Evolutionary conservation across 2,329 filamentous ascomycete genomes (phyloP), one percentile per base, ranked within the genome.

Genomic region (Neoscytalidium dimidiatum): DNA sequence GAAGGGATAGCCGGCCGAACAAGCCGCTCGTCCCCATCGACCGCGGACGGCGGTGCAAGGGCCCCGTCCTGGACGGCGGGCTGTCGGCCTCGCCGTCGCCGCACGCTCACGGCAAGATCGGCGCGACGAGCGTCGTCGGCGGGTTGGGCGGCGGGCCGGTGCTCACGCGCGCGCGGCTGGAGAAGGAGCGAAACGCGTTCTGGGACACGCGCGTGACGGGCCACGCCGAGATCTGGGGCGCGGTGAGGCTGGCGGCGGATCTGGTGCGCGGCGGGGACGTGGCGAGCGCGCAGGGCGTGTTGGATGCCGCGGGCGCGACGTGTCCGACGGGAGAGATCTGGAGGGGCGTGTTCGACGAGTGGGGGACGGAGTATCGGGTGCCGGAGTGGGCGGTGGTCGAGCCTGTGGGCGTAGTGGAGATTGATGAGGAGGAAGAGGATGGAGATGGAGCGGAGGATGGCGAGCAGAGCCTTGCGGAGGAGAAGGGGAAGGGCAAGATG

Each of bases 181-280:
- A 88, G 66, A 83, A 83, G 33, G 92, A 97, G 78, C 86, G 94
- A 56, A 80, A 80, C 56, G 92, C 92, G 67, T 97, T 96, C 82
- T 98, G 96, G 77, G 93, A 97, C 67, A 97, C 94, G 1, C 83
- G 92, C 52, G 92, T 96, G 17, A 91, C 90, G 0, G 92, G 92
- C 2, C 84, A 87, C 3, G 72, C 84, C 4, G 92, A 97, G 76
- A 85, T 95, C 28, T 98, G 94, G 94, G 87, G 87, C 70, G 89
- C 91, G 0, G 77, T 97, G 14, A 84, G 85, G 51, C 81, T 87
- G 1, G 90, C 89, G 0, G 82, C 92, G 19, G 85, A 90, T 67
- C 80, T 91, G 6, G 75, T 97, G 67, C 90, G 90, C 80, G 70
- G 73, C 0, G 82, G 79, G 0, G 74, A 80, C 31, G 69, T 82